A percentile compares a stretch with the other conserved stretches of the same genome.
Evolutionary conservation across 2,329 filamentous ascomycete species (phyloP).

Genomic region (Aspergillus thermomutatus): DNA sequence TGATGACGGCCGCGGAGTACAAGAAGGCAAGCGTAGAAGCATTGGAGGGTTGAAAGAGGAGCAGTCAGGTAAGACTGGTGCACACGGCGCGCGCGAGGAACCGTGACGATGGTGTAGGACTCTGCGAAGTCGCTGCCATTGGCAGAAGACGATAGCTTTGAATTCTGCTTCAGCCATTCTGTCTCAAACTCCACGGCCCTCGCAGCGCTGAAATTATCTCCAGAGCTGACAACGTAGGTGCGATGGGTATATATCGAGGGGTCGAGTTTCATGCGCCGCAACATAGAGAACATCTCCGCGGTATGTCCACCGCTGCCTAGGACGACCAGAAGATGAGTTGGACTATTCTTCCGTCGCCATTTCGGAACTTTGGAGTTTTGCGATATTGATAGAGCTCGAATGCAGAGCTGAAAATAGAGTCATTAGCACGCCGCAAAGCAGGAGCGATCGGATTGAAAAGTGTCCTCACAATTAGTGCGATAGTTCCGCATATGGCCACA

Average conservation of each 20-base stretch:
- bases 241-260: conserved; percentile 58
- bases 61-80: conserved; percentile 77
- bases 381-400: conserved; percentile 25
- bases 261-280: conserved; percentile 56
- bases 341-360: conserved; percentile 27
- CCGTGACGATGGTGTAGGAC: conserved; percentile 61
- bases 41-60: conserved; percentile 64
- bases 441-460: not conserved
- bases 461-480: conserved; percentile 6
- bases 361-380: conserved; percentile 28
- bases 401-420: conserved; percentile 19
- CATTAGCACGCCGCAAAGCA: conserved; percentile 4
- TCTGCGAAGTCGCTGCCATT: conserved; percentile 4
- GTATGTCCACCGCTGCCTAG: conserved; percentile 94
- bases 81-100: conserved; percentile 74
- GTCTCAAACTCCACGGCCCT: conserved; percentile 64
- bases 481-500: not conserved
- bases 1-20: conserved; percentile 48
- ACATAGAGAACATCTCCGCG: conserved; percentile 86
- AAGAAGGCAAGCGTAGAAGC: conserved; percentile 60
- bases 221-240: conserved; percentile 76
- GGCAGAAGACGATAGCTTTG: conserved; percentile 5
- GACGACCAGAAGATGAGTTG: conserved; percentile 69
- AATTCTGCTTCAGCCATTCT: conserved; percentile 16
- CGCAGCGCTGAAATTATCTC: conserved; percentile 67